Evolutionary conservation across 208 protist genomes (phyloP), one percentile per base, ranked within the genome.

Genomic region (Tritrichomonas musculus): DNA sequence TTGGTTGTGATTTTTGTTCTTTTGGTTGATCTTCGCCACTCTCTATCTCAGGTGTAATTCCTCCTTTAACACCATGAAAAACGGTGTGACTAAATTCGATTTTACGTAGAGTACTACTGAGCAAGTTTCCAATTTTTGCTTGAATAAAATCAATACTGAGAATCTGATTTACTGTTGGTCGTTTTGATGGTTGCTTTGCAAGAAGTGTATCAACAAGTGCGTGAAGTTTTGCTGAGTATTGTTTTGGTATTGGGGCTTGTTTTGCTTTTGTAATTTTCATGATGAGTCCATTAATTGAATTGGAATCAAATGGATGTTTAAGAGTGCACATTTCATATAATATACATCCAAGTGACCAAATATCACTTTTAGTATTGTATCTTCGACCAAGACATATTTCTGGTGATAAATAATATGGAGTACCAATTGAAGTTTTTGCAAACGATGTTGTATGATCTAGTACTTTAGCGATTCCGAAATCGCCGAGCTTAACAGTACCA

Each of bases 401-500:
- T 27, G 92, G 92, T 44, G 55, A 77, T 22, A 93, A 41, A 47
- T 93, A 93, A 44, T 93, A 93, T 13, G 92, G 92, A 36, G 92
- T 93, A 72, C 92, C 65, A 39, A 77, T 80, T 14, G 44, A 17
- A 49, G 73, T 84, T 84, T 84, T 44, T 39, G 73, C 36, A 49
- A 84, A 84, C 4, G 9, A 2, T 27, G 25, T 11, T 20, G 73
- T 44, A 4, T 39, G 4, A n/a, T 44, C 44, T 3, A 84, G 13
- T 3, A 84, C 27, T 84, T 84, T 84, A 36, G 73, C 9, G n/a
- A 84, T 47, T n/a, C 88, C 92, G 92, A 93, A 93, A 49, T 93
- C 92, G 25, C 92, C 92, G 2, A 93, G 25, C 44, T 93, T 93
- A 14, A 93, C 47, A 9, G 39, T 65, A 49, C 73, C 92, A 50